Evolutionary conservation across 2,329 filamentous ascomycete genomes (phyloP), one percentile per base, ranked within the genome.

Genomic region (Dactylellina haptotyla): DNA sequence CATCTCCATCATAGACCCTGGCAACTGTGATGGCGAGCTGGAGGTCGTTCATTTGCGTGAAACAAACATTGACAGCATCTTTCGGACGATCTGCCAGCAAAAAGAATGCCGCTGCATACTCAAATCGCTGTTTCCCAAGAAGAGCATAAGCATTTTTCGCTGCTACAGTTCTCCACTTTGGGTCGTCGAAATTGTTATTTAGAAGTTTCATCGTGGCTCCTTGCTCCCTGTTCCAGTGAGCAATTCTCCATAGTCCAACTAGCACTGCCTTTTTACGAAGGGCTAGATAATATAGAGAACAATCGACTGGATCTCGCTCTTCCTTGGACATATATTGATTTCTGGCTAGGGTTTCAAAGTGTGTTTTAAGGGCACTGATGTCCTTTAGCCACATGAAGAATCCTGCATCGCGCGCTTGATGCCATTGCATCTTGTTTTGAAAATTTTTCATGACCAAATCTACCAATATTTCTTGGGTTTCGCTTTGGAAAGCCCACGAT

Each of bases 61-160:
- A 84, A 75, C 96, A 92, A 16, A 99, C 89, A 75, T 90, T 90
- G 58, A 95, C 89, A 0, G 95, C 94, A 80, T 96, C 93, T 62
- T 89, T 87, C 0, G 97, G 84, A 78, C 90, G 89, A 76, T 93
- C 93, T 1, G 91, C 96, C 1, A 99, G 85, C 4, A 99, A 84
- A 83, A 99, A 99, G 82, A 98, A 99, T 0, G 95, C 91, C 0
- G 94, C 95, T 2, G 95, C 93, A 79, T 99, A 99, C 81, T 92
- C 92, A 80, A 97, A 97, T 54, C 95, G 86, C 46, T 92, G 87
- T 81, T 93, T 96, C 76, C 94, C 95, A 79, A 99, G 89, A 62
- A 99, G 82, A 1, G 95, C 94, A 81, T 97, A 99, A 0, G 95
- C 95, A 80, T 99, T 99, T 82, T 99, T 99, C 71, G 96, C 83